These are phyloP conservation scores for Senecio squalidus DNA, from an alignment of 140 eudicot genomes.

Conservation along the genomic window DNA sequence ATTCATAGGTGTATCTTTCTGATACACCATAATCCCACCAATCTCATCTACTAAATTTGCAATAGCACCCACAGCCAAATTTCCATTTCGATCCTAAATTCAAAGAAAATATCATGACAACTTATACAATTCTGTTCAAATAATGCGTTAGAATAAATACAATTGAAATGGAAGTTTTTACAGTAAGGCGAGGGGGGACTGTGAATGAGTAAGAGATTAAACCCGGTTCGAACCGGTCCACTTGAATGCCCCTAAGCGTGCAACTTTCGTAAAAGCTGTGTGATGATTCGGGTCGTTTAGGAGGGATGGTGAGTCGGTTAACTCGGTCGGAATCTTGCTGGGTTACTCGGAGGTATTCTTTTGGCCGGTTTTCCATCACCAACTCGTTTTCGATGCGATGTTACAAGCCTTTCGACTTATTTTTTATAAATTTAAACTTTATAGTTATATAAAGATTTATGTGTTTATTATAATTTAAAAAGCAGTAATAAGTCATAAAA, in stretches of 20 bases:
- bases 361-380: background rate
- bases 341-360: slow-evolving; percentile 27
- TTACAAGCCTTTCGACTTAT: too few relatives aligned
- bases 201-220: slow-evolving; percentile 54
- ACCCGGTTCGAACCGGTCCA: slow-evolving; percentile 69
- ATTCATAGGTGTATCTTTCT: slow-evolving; percentile 41
- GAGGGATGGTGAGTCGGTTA: slow-evolving; percentile 39
- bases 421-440: background rate
- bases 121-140: background rate
- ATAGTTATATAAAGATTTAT: too few relatives aligned
- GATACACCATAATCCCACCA: slow-evolving; percentile 50
- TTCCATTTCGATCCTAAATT: slow-evolving; percentile 52
- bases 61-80: slow-evolving; percentile 60
- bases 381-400: background rate
- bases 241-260: slow-evolving; percentile 54
- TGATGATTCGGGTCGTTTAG: slow-evolving; percentile 28
- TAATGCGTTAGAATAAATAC: background rate
- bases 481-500: too few relatives aligned
- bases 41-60: slow-evolving; percentile 63
- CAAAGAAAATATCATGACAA: background rate
- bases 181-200: slow-evolving; percentile 82
- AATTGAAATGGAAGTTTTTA: slow-evolving; percentile 15
- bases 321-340: slow-evolving; percentile 45
- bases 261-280: slow-evolving; percentile 67
- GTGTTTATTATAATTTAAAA: too few relatives aligned